Percentiles rank a stretch among this genome's conserved stretches.
Conservation (phyloP, 139 green algal species). For the Monoraphidium neglectum region DNA sequence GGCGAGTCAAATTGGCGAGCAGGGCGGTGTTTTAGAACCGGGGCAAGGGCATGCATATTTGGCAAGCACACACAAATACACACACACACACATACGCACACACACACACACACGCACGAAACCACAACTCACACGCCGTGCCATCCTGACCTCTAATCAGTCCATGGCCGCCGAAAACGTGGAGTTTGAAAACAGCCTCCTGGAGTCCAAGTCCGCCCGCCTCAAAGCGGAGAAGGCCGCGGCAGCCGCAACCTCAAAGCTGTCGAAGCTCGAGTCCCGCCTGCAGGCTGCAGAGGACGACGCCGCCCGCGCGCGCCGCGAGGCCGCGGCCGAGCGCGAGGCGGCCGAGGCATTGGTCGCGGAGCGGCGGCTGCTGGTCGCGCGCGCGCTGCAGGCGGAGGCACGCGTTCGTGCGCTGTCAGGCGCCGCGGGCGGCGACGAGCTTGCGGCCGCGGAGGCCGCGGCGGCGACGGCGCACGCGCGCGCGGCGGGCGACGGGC, state of each 20-base stretch:
- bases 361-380: slow-evolving; percentile 21
- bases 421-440: no score
- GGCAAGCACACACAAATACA: no score
- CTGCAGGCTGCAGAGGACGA: background rate
- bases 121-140: background rate
- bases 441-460: no score
- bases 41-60: background rate
- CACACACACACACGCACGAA: no score
- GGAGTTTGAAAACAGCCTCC: slow-evolving; percentile 43
- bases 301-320: background rate
- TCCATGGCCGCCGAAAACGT: slow-evolving; percentile 52
- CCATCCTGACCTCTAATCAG: slow-evolving; percentile 9
- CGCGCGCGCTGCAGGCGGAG: slow-evolving; percentile 13
- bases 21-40: background rate
- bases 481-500: no score
- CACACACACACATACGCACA: no score
- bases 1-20: background rate
- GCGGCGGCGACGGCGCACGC: no score
- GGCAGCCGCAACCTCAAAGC: background rate
- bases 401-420: background rate
- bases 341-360: background rate
- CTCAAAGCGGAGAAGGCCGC: background rate
- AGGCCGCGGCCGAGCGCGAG: slow-evolving; percentile 3
- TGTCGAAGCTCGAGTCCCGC: background rate
- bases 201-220: slow-evolving; percentile 1